phyloP scores from a whole-genome alignment of 177 flowering plant genomes.

The Tripterygium wilfordii region DNA sequence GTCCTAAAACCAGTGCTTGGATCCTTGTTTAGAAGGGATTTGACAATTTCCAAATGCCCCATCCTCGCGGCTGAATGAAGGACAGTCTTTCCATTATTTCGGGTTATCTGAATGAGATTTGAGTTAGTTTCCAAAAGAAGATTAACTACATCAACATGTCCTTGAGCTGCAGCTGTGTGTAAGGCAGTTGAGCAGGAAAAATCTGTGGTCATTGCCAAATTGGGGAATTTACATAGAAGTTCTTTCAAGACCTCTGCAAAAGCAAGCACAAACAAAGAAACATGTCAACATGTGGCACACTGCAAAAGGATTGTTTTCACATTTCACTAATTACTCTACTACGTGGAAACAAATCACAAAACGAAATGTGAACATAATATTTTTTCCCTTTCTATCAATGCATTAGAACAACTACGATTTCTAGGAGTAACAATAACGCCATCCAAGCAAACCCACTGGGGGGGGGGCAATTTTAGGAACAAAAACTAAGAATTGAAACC shows the following conservation, averaged over 20 bases:
- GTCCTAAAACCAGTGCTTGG: constrained; percentile 42
- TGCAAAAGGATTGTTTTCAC: background rate
- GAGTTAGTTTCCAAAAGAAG: constrained; percentile 53
- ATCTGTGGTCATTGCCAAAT: constrained; percentile 74
- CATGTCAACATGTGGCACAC: background rate
- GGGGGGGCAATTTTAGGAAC: no score
- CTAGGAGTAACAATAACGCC: no score
- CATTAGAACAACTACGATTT: no score
- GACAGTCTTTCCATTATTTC: constrained; percentile 83
- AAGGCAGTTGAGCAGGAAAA: constrained; percentile 72
- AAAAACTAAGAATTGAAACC: no score
- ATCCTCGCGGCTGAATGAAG: constrained; percentile 87
- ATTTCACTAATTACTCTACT: no score
- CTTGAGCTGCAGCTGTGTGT: constrained; percentile 80
- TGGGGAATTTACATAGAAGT: constrained; percentile 56
- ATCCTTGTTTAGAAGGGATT: constrained; percentile 47
- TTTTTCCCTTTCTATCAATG: no score
- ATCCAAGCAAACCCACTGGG: no score
- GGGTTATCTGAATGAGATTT: constrained; percentile 56
- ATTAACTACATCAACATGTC: constrained; percentile 57
- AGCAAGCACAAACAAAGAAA: background rate
- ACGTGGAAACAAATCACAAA: no score
- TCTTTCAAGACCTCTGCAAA: constrained; percentile 54
- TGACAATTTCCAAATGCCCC: constrained; percentile 62
- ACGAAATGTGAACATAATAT: no score